These are phyloP conservation scores for Nakaseomyces sp. DNA, from an alignment of 1,139 yeast genomes.

Conservation along the genomic window DNA sequence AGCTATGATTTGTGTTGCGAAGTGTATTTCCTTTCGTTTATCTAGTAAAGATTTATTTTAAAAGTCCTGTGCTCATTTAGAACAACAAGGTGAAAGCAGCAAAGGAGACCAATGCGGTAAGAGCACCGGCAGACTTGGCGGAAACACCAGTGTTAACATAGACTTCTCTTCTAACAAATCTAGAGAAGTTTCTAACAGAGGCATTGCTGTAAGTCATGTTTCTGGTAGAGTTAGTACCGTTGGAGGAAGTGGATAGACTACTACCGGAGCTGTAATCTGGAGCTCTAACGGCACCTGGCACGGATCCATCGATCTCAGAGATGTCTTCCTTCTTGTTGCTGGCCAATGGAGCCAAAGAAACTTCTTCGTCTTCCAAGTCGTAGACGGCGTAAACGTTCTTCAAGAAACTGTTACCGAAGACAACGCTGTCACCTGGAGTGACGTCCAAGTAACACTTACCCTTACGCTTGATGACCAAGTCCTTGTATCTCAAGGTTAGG, in stretches of 20 bases:
- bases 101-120: neutral
- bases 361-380: slow-evolving; percentile 56
- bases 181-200: neutral
- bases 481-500: slow-evolving; percentile 40
- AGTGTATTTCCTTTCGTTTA: no score
- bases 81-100: neutral
- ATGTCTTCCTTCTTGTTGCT: slow-evolving; percentile 31
- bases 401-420: slow-evolving; percentile 69
- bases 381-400: slow-evolving; percentile 68
- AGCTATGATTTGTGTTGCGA: no score
- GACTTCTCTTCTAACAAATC: neutral
- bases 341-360: slow-evolving; percentile 59
- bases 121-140: neutral
- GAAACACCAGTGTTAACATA: neutral
- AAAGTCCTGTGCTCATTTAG: no score
- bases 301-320: slow-evolving; percentile 35
- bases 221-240: neutral
- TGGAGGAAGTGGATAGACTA: slow-evolving; percentile 15
- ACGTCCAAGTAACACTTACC: slow-evolving; percentile 33
- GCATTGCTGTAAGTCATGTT: neutral
- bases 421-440: slow-evolving; percentile 27
- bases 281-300: slow-evolving; percentile 41
- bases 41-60: no score
- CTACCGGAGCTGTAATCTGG: slow-evolving; percentile 31
- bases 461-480: slow-evolving; percentile 28